phyloP scores from a whole-genome alignment of 192 early-diverging fungal species.

The Backusella luteola region DNA sequence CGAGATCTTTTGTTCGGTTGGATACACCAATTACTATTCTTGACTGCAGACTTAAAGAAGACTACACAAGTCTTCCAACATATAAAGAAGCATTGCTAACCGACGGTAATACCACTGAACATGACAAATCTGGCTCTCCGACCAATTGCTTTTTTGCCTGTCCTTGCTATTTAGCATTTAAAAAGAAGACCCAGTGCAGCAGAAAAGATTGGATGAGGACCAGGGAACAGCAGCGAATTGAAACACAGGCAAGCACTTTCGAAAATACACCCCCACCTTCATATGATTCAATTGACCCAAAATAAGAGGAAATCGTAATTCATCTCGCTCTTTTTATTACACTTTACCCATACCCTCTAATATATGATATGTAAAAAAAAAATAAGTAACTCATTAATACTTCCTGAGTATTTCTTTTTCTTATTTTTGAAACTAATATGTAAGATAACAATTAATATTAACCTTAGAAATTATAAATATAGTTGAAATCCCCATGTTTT shows the following conservation, averaged over 20 bases:
- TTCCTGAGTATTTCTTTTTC: background rate
- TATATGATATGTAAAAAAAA: background rate
- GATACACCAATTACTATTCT: constrained; percentile 27
- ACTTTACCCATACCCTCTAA: background rate
- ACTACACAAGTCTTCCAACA: constrained; percentile 16
- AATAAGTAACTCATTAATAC: background rate
- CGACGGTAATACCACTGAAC: background rate
- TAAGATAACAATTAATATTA: background rate
- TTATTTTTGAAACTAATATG: background rate
- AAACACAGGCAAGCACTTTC: background rate
- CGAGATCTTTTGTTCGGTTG: background rate
- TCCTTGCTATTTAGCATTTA: constrained; percentile 20
- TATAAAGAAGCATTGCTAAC: constrained; percentile 10
- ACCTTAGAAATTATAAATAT: background rate
- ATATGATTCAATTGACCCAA: background rate
- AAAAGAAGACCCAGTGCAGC: constrained; percentile 9
- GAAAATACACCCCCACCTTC: background rate
- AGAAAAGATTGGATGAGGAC: constrained; percentile 5
- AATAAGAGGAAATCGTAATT: background rate
- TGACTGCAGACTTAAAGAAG: constrained; percentile 25
- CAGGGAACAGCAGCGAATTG: background rate
- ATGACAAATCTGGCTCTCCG: background rate
- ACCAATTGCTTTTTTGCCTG: constrained; percentile 6
- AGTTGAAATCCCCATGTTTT: too few relatives aligned
- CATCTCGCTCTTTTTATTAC: background rate